Evolutionary conservation across 805 yeast genomes (phyloP).

Genomic region (Kazachstania martiniae): DNA sequence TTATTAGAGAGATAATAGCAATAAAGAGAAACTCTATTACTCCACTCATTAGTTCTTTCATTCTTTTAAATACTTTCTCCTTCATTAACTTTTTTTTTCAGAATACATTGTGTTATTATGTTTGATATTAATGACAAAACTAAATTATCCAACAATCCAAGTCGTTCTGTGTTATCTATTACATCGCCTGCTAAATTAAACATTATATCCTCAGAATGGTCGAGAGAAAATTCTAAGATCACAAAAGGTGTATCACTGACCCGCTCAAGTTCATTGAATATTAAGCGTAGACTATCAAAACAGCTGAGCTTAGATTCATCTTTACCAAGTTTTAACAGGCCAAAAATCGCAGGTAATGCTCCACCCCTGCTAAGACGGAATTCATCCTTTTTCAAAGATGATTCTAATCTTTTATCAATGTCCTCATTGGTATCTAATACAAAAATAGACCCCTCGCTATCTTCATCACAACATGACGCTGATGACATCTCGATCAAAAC

Average conservation of each 20-base stretch:
- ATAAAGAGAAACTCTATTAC: too few species aligned
- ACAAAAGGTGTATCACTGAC: conserved; percentile 17
- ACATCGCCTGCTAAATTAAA: conserved; percentile 40
- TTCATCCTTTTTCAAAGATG: conserved; percentile 23
- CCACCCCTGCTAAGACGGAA: conserved; percentile 25
- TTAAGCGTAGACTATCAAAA: conserved; percentile 10
- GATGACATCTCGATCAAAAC: conserved; percentile 20
- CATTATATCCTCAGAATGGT: conserved; percentile 27
- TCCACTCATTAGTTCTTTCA: too few species aligned
- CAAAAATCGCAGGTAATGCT: conserved; percentile 17
- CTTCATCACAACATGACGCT: conserved; percentile 1
- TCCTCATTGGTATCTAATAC: conserved; percentile 2
- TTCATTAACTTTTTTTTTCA: too few species aligned
- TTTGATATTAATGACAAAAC: conserved; percentile 4
- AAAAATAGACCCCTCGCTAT: background rate
- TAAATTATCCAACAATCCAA: conserved; percentile 16
- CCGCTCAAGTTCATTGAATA: conserved; percentile 20
- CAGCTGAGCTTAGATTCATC: conserved; percentile 1
- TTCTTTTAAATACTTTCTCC: too few species aligned
- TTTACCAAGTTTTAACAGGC: conserved; percentile 11
- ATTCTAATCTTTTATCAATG: conserved; percentile 3
- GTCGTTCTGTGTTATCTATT: conserved; percentile 29
- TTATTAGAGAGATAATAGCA: too few species aligned
- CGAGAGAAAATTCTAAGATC: conserved; percentile 10
- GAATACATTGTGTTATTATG: too few species aligned